phyloP scores from a whole-genome alignment of 768 basidiomycete species.

The Suillus occidentalis region DNA sequence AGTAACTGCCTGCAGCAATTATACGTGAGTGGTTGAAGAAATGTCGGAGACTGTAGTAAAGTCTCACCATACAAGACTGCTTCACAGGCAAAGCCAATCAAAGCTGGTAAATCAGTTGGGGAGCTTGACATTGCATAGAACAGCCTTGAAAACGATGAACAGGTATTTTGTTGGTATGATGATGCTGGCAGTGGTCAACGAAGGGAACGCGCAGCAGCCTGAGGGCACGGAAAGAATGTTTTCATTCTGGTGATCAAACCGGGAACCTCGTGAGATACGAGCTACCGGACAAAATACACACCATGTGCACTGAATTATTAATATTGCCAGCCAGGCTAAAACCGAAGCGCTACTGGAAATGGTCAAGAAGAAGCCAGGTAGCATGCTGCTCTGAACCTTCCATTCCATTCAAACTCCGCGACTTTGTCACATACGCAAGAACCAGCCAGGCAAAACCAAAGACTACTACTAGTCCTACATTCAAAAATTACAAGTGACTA shows the following conservation, averaged over 20 bases:
- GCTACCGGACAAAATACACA: background rate
- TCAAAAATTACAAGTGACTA: too few relatives aligned
- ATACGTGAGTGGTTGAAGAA: slow-evolving; percentile 3
- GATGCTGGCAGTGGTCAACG: background rate
- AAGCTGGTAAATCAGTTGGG: slow-evolving; percentile 32
- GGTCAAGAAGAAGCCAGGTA: background rate
- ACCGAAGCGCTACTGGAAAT: background rate
- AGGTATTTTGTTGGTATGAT: background rate
- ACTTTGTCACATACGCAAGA: background rate
- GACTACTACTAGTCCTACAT: background rate
- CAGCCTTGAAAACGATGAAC: background rate
- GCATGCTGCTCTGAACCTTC: background rate
- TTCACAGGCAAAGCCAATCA: slow-evolving; percentile 40
- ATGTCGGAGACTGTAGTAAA: background rate
- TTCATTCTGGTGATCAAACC: background rate
- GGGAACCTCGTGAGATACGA: background rate
- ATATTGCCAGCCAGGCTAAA: background rate
- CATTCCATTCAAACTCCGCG: background rate
- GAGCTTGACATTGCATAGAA: slow-evolving; percentile 17
- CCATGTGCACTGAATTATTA: background rate
- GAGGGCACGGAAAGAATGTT: background rate
- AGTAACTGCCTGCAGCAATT: slow-evolving; percentile 15
- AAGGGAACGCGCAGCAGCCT: background rate
- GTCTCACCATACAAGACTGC: slow-evolving; percentile 35
- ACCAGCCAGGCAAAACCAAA: background rate